Evolutionary conservation across 2,329 filamentous ascomycete species (phyloP).

Genomic region (Acrocalymma vagum): DNA sequence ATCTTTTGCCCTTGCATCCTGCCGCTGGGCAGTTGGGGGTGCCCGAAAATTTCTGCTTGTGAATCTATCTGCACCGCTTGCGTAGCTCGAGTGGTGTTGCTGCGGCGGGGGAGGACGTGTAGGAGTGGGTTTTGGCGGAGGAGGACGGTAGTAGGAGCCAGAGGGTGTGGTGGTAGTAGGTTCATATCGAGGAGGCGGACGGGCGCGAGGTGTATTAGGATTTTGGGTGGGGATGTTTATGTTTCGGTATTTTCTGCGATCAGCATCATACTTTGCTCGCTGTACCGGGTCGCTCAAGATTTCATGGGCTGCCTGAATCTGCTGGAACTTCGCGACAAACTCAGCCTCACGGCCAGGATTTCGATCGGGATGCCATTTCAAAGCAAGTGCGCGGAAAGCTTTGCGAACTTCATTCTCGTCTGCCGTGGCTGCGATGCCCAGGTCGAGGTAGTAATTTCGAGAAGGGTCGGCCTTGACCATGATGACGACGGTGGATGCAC

Average conservation of each 20-base stretch:
- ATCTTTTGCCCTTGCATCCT: slow-evolving; percentile 42
- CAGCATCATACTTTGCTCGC: slow-evolving; percentile 69
- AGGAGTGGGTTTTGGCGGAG: slow-evolving; percentile 16
- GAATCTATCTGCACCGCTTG: slow-evolving; percentile 55
- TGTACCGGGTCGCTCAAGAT: slow-evolving; percentile 69
- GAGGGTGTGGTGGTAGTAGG: slow-evolving; percentile 48
- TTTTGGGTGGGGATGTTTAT: slow-evolving; percentile 44
- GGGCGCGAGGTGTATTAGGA: slow-evolving; percentile 49
- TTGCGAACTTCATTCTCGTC: slow-evolving; percentile 81
- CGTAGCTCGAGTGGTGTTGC: slow-evolving; percentile 37
- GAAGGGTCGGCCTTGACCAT: slow-evolving; percentile 75
- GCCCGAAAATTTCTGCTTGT: slow-evolving; percentile 50
- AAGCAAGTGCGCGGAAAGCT: slow-evolving; percentile 83
- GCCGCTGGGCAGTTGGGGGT: slow-evolving; percentile 43
- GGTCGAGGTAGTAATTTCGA: slow-evolving; percentile 85
- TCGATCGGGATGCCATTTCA: slow-evolving; percentile 88
- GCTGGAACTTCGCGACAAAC: slow-evolving; percentile 82
- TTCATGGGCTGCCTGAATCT: slow-evolving; percentile 87
- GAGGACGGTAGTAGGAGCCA: slow-evolving; percentile 40
- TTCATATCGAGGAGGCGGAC: slow-evolving; percentile 53
- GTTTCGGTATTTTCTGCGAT: slow-evolving; percentile 58
- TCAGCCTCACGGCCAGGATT: slow-evolving; percentile 85
- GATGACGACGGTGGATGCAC: slow-evolving; percentile 38
- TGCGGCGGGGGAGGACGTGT: slow-evolving; percentile 34
- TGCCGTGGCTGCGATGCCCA: slow-evolving; percentile 74